phyloP scores from a whole-genome alignment of 2,329 filamentous ascomycete genomes.

The Aspergillus novoparasiticus region DNA sequence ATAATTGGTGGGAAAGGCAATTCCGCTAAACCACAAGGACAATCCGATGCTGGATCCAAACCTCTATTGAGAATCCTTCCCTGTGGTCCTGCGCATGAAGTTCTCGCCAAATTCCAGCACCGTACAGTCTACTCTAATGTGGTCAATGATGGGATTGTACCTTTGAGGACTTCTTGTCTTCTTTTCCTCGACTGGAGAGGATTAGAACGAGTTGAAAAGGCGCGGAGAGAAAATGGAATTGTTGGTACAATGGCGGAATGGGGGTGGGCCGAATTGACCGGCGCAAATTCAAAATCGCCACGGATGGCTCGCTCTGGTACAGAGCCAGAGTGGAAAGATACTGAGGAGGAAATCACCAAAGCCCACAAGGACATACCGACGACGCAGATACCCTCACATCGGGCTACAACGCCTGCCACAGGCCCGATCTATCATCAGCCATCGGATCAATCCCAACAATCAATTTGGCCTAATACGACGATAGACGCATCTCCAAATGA shows the following conservation, averaged over 20 bases:
- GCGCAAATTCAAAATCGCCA: constrained; percentile 62
- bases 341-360: constrained; percentile 21
- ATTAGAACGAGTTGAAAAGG: constrained; percentile 89
- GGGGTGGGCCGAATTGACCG: constrained; percentile 90
- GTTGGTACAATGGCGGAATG: constrained; percentile 92
- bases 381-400: constrained; percentile 13
- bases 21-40: constrained; percentile 54
- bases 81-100: constrained; percentile 85
- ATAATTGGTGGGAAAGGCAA: constrained; percentile 79
- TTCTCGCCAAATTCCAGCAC: constrained; percentile 84
- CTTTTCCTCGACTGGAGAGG: constrained; percentile 97
- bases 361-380: constrained; percentile 5
- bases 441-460: constrained; percentile 15
- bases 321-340: constrained; percentile 28
- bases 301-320: constrained; percentile 37
- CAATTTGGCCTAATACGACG: constrained; percentile 9
- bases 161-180: constrained; percentile 91
- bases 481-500: constrained; percentile 12
- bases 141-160: constrained; percentile 96
- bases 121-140: constrained; percentile 95
- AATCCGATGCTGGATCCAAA: constrained; percentile 77
- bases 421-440: constrained; percentile 23
- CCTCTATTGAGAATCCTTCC: constrained; percentile 86
- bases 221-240: constrained; percentile 84
- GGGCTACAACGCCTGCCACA: constrained; percentile 4